phyloP scores from a whole-genome alignment of 2,329 filamentous ascomycete species.

The Phyllosticta ampelicida region DNA sequence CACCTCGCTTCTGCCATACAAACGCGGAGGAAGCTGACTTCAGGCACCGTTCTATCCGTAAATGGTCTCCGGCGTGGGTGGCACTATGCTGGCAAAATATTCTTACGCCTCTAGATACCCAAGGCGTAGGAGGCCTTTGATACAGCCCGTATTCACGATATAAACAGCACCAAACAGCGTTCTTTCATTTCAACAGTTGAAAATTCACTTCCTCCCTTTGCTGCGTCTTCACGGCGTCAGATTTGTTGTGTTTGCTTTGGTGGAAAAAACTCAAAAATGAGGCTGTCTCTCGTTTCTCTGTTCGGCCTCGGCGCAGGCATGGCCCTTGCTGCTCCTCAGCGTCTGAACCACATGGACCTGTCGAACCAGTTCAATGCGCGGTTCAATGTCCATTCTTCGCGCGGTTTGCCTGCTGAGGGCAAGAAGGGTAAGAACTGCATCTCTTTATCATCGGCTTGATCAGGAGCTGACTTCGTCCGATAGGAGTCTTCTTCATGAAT shows the following conservation, averaged over 20 bases:
- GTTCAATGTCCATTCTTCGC: slow-evolving; percentile 8
- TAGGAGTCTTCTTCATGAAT: slow-evolving; percentile 23
- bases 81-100: background rate
- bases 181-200: background rate
- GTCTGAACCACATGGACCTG: background rate
- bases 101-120: background rate
- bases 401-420: slow-evolving; percentile 10
- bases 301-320: background rate
- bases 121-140: background rate
- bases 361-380: background rate
- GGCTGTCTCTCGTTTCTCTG: background rate
- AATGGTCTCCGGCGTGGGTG: background rate
- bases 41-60: background rate
- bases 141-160: background rate
- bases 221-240: background rate
- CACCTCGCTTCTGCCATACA: background rate
- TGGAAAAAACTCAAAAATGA: background rate
- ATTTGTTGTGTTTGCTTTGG: background rate
- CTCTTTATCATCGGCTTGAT: background rate
- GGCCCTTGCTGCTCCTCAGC: background rate
- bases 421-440: slow-evolving; percentile 10
- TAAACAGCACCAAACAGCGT: background rate
- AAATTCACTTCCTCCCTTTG: background rate
- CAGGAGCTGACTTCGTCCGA: background rate
- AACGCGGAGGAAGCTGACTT: background rate